A percentile compares a stretch with the other conserved stretches of the same genome.
phyloP scores from a whole-genome alignment of 148 eudicot genomes.

The Rhododendron vialii region DNA sequence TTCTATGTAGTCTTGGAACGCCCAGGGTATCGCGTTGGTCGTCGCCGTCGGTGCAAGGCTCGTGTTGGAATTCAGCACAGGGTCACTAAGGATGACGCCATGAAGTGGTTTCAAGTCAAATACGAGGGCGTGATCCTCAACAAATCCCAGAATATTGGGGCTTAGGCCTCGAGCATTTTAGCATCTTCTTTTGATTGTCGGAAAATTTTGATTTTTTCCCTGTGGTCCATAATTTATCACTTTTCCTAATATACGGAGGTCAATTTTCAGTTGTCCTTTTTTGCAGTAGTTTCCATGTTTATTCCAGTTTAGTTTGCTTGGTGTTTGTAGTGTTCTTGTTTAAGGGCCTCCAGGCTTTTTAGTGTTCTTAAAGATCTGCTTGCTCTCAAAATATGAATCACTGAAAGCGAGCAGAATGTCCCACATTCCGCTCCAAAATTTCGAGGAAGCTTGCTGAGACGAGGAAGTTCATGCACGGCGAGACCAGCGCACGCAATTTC shows the following conservation, averaged over 20 bases:
- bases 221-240: background rate
- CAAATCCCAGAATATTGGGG: conserved; percentile 44
- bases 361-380: background rate
- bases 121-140: conserved; percentile 69
- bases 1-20: conserved; percentile 65
- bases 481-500: background rate
- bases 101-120: conserved; percentile 77
- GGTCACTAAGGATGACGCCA: conserved; percentile 72
- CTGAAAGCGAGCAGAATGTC: background rate
- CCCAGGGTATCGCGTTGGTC: conserved; percentile 65
- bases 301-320: background rate
- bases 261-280: background rate
- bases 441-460: background rate
- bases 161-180: conserved; percentile 3
- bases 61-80: conserved; percentile 76
- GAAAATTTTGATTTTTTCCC: background rate
- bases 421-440: background rate
- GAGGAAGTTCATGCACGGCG: background rate
- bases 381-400: background rate
- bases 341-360: background rate
- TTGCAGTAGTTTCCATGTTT: background rate
- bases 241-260: background rate
- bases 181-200: background rate
- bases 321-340: background rate
- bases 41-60: conserved; percentile 67